Evolutionary conservation across 805 yeast species (phyloP), one percentile per base, ranked within the genome.

Genomic region (Blastobotrys americana): DNA sequence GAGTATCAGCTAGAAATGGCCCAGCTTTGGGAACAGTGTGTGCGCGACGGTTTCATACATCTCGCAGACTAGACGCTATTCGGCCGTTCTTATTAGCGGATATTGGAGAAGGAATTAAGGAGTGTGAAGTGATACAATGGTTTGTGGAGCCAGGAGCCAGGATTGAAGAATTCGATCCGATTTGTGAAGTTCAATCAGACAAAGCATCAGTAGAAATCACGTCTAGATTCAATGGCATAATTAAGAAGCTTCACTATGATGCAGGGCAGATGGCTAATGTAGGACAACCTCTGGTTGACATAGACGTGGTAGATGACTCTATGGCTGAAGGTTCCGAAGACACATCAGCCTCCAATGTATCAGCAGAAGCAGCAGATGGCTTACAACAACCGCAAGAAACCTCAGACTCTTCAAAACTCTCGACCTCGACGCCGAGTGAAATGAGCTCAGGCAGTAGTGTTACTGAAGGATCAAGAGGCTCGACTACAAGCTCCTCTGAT

Each of bases 71-170:
- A 9, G 40, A 33, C 18, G 53, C 54, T 3, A 46, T 55, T 17
- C 45, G 47, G 22, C 65, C 65, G 13, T 61, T 55, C 43, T 42
- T 56, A 34, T 47, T 61, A 34, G 66, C 66, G 16, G 66, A 61
- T 42, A 60, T 61, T 16, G 66, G 66, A 3, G 66, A 61, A 38
- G 44, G 44, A 35, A 61, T 61, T 48, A 60, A 58, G 41, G 66
- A 61, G 41, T 61, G 66, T 43, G 66, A 61, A 46, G 62, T 61
- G 19, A 61, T 61, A 34, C 66, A 61, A 47, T 61, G 66, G 66
- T 58, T 61, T 47, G 64, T 61, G 5, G 60, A 60, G 46, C 66
- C 66, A 13, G 62, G 63, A 2, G 62, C 64, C 10, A 49, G 55
- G 15, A 54, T 61, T 28, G 64, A 59, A 38, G 65, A 61, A 49